Evolutionary conservation across 1,284 basidiomycete genomes (phyloP), one percentile per base, ranked within the genome.

Genomic region (Coriolopsis trogii): DNA sequence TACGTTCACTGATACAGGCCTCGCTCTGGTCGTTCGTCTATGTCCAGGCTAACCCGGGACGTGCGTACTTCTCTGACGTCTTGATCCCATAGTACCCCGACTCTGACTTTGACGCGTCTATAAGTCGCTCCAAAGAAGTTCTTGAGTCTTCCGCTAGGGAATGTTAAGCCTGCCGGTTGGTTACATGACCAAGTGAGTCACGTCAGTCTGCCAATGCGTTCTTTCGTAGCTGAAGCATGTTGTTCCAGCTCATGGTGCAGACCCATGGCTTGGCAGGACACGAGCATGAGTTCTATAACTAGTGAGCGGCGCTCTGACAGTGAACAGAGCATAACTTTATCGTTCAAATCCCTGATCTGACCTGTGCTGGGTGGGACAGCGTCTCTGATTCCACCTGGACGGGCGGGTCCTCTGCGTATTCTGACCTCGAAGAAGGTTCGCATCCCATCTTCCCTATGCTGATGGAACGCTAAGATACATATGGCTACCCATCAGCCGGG

Each of bases 221-320:
- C 15, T 24, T 30, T 26, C 6, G 33, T 4, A 8, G n/a, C n/a
- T 34, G 7, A 34, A 6, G 10, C 33, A 34, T 8, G 10, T 16
- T 10, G 13, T 12, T 7, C 33, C 49, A 80, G 77, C 67, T 81
- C n/a, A 65, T 70, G 18, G 76, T 82, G 23, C 80, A 81, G 53
- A 77, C 71, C 2, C 76, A 78, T 58, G 80, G 80, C 5, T 64
- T 82, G 1, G 79, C 79, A 1, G 80, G 80, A 0, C 78, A 81
- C 58, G 73, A 79, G 59, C 78, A 79, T 50, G 77, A 81, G 42
- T 82, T 82, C 58, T 82, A 81, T 57, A 65, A 77, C 57, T 80
- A 79, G 79, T 80, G 46, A 28, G 73, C n/a, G n/a, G n/a, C n/a
- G n/a, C n/a, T n/a, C n/a, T n/a, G n/a, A n/a, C n/a, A n/a, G n/a